These are phyloP conservation scores for Fraxinus quadrangulata DNA, from an alignment of 257 asterid genomes.

Conservation along the genomic window DNA sequence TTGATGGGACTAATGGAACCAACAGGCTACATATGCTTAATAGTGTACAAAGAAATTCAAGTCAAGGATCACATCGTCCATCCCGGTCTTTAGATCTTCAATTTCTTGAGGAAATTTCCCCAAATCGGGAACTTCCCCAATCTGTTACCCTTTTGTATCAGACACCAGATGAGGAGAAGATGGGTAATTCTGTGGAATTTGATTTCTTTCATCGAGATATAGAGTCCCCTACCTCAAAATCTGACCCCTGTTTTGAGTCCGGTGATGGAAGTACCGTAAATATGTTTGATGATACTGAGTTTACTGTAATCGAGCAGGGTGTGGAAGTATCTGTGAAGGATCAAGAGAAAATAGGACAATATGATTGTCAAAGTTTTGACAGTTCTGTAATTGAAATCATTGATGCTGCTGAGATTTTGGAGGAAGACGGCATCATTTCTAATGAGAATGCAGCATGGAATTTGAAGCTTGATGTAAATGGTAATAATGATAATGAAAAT, in stretches of 20 bases:
- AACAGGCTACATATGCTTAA: slow-evolving; percentile 28
- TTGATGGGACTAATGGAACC: slow-evolving; percentile 26
- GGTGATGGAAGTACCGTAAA: slow-evolving; percentile 32
- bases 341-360: slow-evolving; percentile 34
- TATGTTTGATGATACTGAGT: slow-evolving; percentile 37
- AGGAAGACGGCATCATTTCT: slow-evolving; percentile 40
- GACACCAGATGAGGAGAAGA: slow-evolving; percentile 57
- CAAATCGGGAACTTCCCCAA: slow-evolving; percentile 41
- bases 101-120: slow-evolving; percentile 35
- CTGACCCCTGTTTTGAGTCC: slow-evolving; percentile 28
- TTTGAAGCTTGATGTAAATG: slow-evolving; percentile 34
- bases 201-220: slow-evolving; percentile 30
- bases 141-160: slow-evolving; percentile 49
- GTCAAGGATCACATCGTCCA: slow-evolving; percentile 30
- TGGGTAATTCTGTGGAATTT: slow-evolving; percentile 24
- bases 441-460: slow-evolving; percentile 35
- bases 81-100: slow-evolving; percentile 41
- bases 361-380: slow-evolving; percentile 41
- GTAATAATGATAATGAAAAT: slow-evolving; percentile 25
- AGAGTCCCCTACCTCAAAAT: slow-evolving; percentile 23
- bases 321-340: slow-evolving; percentile 45
- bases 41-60: slow-evolving; percentile 33
- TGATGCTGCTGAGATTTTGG: slow-evolving; percentile 59
- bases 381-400: slow-evolving; percentile 51
- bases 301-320: slow-evolving; percentile 41